These are phyloP conservation scores for Monascus purpureus DNA, from an alignment of 495 filamentous ascomycete species.

Conservation along the genomic window DNA sequence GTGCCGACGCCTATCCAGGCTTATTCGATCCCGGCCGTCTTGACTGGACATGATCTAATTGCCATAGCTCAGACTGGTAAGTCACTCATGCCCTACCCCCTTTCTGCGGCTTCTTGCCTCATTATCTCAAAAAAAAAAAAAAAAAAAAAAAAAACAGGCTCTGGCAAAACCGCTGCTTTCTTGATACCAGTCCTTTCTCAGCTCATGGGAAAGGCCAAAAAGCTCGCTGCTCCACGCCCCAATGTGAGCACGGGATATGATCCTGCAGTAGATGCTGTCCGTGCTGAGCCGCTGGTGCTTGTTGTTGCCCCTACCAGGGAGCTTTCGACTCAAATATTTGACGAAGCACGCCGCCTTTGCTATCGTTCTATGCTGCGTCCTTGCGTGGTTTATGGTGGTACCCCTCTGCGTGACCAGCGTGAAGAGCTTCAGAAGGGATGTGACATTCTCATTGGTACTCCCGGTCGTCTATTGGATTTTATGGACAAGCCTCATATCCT, in stretches of 20 bases:
- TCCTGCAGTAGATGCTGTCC: conserved; percentile 24
- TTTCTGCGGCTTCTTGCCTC: background rate
- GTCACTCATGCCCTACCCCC: conserved; percentile 8
- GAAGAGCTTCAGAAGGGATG: conserved; percentile 68
- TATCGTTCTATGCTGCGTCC: conserved; percentile 92
- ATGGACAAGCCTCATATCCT: conserved; percentile 54
- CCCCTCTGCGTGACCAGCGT: conserved; percentile 48
- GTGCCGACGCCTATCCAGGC: conserved; percentile 75
- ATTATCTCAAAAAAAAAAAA: conserved; percentile 3
- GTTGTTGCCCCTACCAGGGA: conserved; percentile 82
- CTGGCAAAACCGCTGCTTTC: conserved; percentile 91
- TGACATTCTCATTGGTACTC: conserved; percentile 77
- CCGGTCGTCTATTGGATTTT: conserved; percentile 75
- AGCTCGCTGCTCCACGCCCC: conserved; percentile 63
- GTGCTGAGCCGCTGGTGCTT: conserved; percentile 74
- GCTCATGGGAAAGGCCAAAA: conserved; percentile 87
- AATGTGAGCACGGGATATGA: conserved; percentile 35
- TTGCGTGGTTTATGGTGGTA: conserved; percentile 81
- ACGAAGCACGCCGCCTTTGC: conserved; percentile 78
- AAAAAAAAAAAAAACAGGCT: conserved; percentile 41
- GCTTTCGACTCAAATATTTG: conserved; percentile 85
- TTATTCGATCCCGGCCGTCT: conserved; percentile 66
- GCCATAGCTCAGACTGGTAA: conserved; percentile 85
- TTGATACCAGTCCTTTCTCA: conserved; percentile 78
- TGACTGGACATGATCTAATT: conserved; percentile 61